Evolutionary conservation across 768 basidiomycete species (phyloP).

Genomic region (Podaxis carcinomalis): DNA sequence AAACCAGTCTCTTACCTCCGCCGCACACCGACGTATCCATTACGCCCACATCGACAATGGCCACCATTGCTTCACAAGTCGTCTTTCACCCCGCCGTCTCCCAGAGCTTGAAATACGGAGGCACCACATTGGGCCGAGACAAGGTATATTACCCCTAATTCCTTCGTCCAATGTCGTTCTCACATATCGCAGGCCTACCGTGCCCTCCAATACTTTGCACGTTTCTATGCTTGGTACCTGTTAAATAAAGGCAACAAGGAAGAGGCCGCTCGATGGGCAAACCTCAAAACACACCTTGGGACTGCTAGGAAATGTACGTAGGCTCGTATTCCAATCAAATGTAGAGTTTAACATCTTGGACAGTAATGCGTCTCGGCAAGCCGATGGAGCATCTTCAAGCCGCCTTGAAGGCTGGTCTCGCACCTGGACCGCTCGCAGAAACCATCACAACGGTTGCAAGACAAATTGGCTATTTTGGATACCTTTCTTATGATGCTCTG

Average conservation of each 20-base stretch:
- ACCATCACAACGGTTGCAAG: slow-evolving; percentile 75
- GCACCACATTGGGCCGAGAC: slow-evolving; percentile 85
- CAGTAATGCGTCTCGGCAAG: slow-evolving; percentile 92
- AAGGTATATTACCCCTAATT: slow-evolving; percentile 50
- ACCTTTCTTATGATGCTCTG: slow-evolving; percentile 76
- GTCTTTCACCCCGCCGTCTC: slow-evolving; percentile 83
- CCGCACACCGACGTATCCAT: background rate
- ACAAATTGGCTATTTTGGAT: slow-evolving; percentile 87
- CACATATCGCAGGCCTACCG: slow-evolving; percentile 68
- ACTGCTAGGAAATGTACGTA: slow-evolving; percentile 78
- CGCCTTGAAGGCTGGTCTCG: slow-evolving; percentile 66
- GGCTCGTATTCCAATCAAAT: background rate
- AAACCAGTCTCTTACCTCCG: slow-evolving; percentile 5
- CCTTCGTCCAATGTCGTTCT: background rate
- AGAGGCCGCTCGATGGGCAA: slow-evolving; percentile 73
- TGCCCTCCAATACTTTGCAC: slow-evolving; percentile 84
- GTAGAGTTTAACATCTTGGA: background rate
- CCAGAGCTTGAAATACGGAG: slow-evolving; percentile 68
- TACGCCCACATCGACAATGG: slow-evolving; percentile 29
- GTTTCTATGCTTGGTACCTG: slow-evolving; percentile 84
- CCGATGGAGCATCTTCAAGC: slow-evolving; percentile 92
- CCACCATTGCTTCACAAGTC: slow-evolving; percentile 62
- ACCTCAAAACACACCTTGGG: slow-evolving; percentile 82
- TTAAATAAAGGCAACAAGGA: slow-evolving; percentile 64
- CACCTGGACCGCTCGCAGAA: slow-evolving; percentile 56